Evolutionary conservation across 306 rosid species (phyloP).

Genomic region (Boehmeria nivea): DNA sequence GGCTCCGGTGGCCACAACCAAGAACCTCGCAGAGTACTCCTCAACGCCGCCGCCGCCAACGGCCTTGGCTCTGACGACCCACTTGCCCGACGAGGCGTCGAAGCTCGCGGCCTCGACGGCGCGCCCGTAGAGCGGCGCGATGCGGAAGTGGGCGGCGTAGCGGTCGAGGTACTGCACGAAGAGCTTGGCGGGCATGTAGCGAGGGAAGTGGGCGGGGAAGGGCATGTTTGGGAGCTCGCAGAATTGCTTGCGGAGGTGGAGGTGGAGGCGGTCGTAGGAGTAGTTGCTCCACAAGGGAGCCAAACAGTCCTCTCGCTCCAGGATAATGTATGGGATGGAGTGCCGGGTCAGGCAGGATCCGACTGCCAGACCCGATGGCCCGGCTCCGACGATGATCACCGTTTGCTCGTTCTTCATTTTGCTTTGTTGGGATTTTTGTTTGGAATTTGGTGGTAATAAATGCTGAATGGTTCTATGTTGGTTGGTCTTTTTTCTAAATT

Average conservation of each 20-base stretch:
- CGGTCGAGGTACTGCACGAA: conserved; percentile 36
- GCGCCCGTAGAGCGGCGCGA: conserved; percentile 27
- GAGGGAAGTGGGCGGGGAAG: conserved; percentile 40
- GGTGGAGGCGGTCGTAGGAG: conserved; percentile 56
- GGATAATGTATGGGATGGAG: conserved; percentile 39
- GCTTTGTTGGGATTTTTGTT: no score
- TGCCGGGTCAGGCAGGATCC: conserved; percentile 37
- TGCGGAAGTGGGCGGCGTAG: conserved; percentile 24
- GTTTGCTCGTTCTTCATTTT: conserved; percentile 9
- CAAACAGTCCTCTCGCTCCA: conserved; percentile 54
- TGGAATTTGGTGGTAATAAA: no score
- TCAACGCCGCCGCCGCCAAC: background rate
- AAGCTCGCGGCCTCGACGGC: conserved; percentile 19
- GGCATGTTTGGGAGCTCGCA: conserved; percentile 45
- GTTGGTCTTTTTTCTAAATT: no score
- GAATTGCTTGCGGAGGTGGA: conserved; percentile 42
- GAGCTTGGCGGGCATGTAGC: conserved; percentile 37
- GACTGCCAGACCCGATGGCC: conserved; percentile 54
- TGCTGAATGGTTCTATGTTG: no score
- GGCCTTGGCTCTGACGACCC: conserved; percentile 27
- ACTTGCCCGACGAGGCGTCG: conserved; percentile 9
- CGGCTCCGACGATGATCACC: conserved; percentile 54
- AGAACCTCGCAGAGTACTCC: conserved; percentile 16
- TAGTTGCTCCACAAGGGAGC: conserved; percentile 63
- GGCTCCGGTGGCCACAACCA: conserved; percentile 41